Evolutionary conservation across 2,329 filamentous ascomycete species (phyloP).

Genomic region (Dichotomopilus funicola): DNA sequence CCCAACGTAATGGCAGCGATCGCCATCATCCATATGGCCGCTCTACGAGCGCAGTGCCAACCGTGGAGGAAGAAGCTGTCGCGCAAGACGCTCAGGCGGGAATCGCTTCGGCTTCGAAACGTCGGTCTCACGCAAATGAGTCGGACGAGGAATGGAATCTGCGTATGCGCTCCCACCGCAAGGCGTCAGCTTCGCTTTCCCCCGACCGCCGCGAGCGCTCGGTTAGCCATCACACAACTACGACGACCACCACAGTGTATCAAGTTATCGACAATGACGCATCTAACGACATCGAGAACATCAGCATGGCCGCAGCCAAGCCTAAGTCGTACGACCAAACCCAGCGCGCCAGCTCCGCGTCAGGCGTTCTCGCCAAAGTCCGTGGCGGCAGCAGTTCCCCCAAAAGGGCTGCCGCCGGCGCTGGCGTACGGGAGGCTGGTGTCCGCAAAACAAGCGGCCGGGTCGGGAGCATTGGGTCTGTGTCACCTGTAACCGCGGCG

Average conservation of each 20-base stretch:
- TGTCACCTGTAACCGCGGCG: constrained; percentile 39
- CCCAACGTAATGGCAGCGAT: constrained; percentile 58
- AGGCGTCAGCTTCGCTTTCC: constrained; percentile 57
- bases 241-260: constrained; percentile 55
- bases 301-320: constrained; percentile 45
- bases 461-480: constrained; percentile 47
- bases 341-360: constrained; percentile 45
- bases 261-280: constrained; percentile 59
- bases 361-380: constrained; percentile 56
- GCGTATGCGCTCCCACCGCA: constrained; percentile 63
- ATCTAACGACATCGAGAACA: constrained; percentile 65
- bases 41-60: constrained; percentile 45
- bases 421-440: constrained; percentile 49
- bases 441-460: constrained; percentile 60
- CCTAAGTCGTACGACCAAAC: constrained; percentile 49
- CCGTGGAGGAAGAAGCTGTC: constrained; percentile 43
- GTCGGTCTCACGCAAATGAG: constrained; percentile 59
- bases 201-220: constrained; percentile 48
- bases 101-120: constrained; percentile 50
- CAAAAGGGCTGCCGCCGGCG: constrained; percentile 26
- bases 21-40: constrained; percentile 62
- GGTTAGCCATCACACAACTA: constrained; percentile 67
- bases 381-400: constrained; percentile 34
- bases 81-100: constrained; percentile 49
- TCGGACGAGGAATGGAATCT: constrained; percentile 80